Percentiles rank a stretch among this genome's conserved stretches.
Evolutionary conservation across 1,284 basidiomycete genomes (phyloP).

Genomic region (Cutaneotrichosporon sp.): DNA sequence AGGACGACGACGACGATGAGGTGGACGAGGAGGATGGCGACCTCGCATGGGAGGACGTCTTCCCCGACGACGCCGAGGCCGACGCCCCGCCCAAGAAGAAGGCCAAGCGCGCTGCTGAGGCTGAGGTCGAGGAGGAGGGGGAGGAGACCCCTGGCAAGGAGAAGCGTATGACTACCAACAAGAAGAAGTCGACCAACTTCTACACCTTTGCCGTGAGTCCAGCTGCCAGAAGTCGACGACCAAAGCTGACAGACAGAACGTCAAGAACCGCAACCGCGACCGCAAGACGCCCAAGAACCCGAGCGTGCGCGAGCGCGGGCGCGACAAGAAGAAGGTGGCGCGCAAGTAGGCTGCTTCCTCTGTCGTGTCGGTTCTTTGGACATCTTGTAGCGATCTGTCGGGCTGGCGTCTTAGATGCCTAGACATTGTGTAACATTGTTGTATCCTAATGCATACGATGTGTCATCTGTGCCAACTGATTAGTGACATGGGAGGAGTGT

Average conservation of each 20-base stretch:
- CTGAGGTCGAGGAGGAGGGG: slow-evolving; percentile 28
- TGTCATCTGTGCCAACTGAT: not conserved
- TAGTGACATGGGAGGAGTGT: too few relatives aligned
- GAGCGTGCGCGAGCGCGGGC: slow-evolving; percentile 27
- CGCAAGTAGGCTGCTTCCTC: slow-evolving; percentile 16
- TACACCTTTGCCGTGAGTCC: slow-evolving; percentile 63
- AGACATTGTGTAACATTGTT: slow-evolving; percentile 23
- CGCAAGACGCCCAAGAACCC: slow-evolving; percentile 46
- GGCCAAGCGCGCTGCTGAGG: slow-evolving; percentile 29
- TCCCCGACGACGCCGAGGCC: slow-evolving; percentile 54
- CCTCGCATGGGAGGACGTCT: slow-evolving; percentile 83
- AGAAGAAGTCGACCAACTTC: slow-evolving; percentile 91
- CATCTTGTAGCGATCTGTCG: not conserved
- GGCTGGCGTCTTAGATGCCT: slow-evolving; percentile 1
- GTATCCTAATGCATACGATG: slow-evolving; percentile 22
- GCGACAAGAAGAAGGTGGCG: slow-evolving; percentile 4
- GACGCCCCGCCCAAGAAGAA: slow-evolving; percentile 39
- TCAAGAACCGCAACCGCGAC: slow-evolving; percentile 76
- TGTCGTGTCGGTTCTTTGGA: not conserved
- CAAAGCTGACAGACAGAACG: slow-evolving; percentile 57
- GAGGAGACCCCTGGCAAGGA: slow-evolving; percentile 59
- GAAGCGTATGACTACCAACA: slow-evolving; percentile 84
- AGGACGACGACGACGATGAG: slow-evolving; percentile 32
- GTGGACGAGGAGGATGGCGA: slow-evolving; percentile 57
- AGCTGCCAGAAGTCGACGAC: not conserved